A percentile compares a stretch with the other conserved stretches of the same genome.
phyloP scores from a whole-genome alignment of 2,329 filamentous ascomycete genomes.

The Pyrenophora tritici-repentis region DNA sequence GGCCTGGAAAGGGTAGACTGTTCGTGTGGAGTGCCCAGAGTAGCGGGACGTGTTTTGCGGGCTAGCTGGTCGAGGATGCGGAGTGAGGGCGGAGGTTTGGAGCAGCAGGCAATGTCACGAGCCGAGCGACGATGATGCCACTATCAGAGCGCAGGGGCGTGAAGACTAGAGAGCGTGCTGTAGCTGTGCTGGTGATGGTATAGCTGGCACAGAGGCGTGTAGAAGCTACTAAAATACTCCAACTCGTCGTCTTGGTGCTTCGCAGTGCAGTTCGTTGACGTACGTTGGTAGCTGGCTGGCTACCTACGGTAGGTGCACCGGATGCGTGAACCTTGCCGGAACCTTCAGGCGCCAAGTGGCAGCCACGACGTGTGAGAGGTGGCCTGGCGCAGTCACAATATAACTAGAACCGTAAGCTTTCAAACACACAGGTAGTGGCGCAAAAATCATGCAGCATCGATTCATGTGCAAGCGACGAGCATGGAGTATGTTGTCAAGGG shows the following conservation, averaged over 20 bases:
- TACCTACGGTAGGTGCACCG: constrained; percentile 13
- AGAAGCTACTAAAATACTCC: background rate
- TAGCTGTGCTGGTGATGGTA: constrained; percentile 5
- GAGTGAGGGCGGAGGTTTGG: constrained; percentile 9
- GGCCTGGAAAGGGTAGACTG: background rate
- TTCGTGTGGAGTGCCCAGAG: background rate
- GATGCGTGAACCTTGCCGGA: constrained; percentile 24
- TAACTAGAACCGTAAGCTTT: background rate
- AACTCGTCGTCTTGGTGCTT: constrained; percentile 7
- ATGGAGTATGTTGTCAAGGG: background rate
- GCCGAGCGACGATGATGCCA: constrained; percentile 21
- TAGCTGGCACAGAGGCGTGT: background rate
- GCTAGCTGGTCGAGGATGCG: constrained; percentile 18
- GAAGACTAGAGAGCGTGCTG: background rate
- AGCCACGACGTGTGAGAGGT: constrained; percentile 20
- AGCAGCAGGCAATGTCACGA: constrained; percentile 31
- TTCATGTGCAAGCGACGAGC: background rate
- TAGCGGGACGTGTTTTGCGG: background rate
- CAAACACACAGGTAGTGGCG: background rate
- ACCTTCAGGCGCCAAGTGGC: constrained; percentile 26
- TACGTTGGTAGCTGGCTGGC: constrained; percentile 16
- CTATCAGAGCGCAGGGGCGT: constrained; percentile 8
- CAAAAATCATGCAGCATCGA: too few species aligned
- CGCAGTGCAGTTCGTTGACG: constrained; percentile 12
- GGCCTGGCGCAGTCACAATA: constrained; percentile 8